phyloP scores from a whole-genome alignment of 768 basidiomycete genomes.

The Phanerochaete sordida region DNA sequence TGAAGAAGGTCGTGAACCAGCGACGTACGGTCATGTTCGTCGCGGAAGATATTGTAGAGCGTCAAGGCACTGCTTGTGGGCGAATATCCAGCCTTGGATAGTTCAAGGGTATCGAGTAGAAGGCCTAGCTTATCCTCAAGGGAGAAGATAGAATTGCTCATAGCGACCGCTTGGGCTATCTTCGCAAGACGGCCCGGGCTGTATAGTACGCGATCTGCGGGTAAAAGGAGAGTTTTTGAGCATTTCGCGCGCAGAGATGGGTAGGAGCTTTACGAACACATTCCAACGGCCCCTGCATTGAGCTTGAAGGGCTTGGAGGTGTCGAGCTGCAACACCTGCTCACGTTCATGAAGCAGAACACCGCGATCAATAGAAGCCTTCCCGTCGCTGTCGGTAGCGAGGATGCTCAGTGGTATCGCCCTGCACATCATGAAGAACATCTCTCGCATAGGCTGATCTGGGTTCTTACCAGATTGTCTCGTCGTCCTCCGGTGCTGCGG shows the following conservation, averaged over 20 bases:
- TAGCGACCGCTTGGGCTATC: conserved; percentile 80
- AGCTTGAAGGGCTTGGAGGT: conserved; percentile 81
- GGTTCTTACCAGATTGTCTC: conserved; percentile 20
- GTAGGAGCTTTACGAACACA: conserved; percentile 72
- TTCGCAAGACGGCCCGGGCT: conserved; percentile 70
- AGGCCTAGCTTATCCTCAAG: conserved; percentile 89
- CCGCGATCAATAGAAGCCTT: conserved; percentile 56
- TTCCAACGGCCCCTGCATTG: conserved; percentile 84
- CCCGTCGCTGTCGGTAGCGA: conserved; percentile 59
- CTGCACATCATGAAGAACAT: too few relatives aligned
- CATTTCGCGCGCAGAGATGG: too few relatives aligned
- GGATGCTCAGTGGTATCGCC: conserved; percentile 76
- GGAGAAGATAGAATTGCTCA: conserved; percentile 59
- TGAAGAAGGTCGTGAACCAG: background rate
- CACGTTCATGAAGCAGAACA: conserved; percentile 63
- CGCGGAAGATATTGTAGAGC: conserved; percentile 62
- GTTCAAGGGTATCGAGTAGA: conserved; percentile 75
- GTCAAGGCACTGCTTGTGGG: conserved; percentile 74
- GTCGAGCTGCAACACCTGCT: conserved; percentile 67
- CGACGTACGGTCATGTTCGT: conserved; percentile 73
- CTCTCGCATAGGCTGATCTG: too few relatives aligned
- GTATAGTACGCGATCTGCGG: conserved; percentile 80
- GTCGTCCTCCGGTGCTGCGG: conserved; percentile 14
- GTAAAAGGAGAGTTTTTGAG: too few relatives aligned
- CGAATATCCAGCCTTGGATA: conserved; percentile 78